These are phyloP conservation scores for Fraxinus pennsylvanica DNA, from an alignment of 257 asterid genomes.

Conservation along the genomic window DNA sequence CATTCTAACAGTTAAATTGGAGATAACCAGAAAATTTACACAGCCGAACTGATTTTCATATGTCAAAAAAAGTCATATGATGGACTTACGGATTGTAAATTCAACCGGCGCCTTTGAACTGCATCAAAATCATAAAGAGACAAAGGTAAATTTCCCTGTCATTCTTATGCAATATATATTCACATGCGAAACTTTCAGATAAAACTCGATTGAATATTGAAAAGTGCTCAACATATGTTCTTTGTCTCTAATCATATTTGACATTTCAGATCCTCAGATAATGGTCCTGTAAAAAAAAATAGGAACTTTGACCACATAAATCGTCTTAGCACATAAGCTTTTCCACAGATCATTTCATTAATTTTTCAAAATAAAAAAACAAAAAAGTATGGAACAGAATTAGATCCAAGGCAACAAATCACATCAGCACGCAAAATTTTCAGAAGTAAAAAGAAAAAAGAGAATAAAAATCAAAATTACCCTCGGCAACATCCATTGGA, in stretches of 20 bases:
- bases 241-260: neutral
- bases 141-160: conserved; percentile 28
- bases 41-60: too few species aligned
- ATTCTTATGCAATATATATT: neutral
- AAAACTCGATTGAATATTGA: neutral
- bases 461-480: conserved; percentile 33
- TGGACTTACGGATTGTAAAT: conserved; percentile 79
- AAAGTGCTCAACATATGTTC: neutral
- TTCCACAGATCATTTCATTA: neutral
- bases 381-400: neutral
- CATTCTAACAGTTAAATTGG: conserved; percentile 11
- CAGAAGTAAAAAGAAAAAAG: neutral
- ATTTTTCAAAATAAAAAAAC: neutral
- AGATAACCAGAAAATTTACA: neutral
- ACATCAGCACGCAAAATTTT: neutral
- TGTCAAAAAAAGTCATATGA: conserved; percentile 6
- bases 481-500: conserved; percentile 79
- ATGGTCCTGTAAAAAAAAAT: neutral
- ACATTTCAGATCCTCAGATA: neutral
- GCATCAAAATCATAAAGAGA: conserved; percentile 39
- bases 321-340: too few species aligned
- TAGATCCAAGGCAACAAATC: neutral
- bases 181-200: neutral
- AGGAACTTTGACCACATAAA: too few species aligned
- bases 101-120: conserved; percentile 61